A percentile compares a stretch with the other conserved stretches of the same genome.
These are phyloP conservation scores for Inga leiocalycina DNA, from an alignment of 306 rosid species.

Conservation along the genomic window DNA sequence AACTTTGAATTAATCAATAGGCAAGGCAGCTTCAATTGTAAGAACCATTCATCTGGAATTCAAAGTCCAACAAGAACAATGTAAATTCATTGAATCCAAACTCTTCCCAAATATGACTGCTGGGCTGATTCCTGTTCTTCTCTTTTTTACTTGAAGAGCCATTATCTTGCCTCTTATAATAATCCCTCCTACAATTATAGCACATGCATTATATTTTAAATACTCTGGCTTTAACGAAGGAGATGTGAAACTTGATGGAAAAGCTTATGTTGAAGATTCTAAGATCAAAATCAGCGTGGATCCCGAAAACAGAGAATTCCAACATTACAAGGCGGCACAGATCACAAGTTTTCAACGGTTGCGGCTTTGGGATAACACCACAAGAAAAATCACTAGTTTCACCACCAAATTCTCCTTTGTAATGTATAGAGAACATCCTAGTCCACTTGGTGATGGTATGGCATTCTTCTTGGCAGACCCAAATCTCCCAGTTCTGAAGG, in stretches of 20 bases:
- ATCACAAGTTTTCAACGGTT: slow-evolving; percentile 24
- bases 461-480: slow-evolving; percentile 46
- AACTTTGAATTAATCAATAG: neutral
- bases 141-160: too few relatives aligned
- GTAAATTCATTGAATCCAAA: neutral
- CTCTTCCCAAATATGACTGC: neutral
- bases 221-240: neutral
- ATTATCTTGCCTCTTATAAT: too few relatives aligned
- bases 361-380: slow-evolving; percentile 41
- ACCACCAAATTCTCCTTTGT: slow-evolving; percentile 31
- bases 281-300: neutral
- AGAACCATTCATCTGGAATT: neutral
- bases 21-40: neutral
- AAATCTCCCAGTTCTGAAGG: neutral
- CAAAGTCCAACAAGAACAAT: neutral
- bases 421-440: neutral
- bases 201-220: neutral
- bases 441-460: slow-evolving; percentile 31
- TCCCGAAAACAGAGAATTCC: neutral
- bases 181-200: too few relatives aligned
- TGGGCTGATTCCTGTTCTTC: too few relatives aligned
- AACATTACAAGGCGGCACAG: slow-evolving; percentile 19
- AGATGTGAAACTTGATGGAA: slow-evolving; percentile 1
- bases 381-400: too few relatives aligned
- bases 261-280: neutral